Evolutionary conservation across 2,329 filamentous ascomycete species (phyloP).

Genomic region (Penicillium hesseltinei): DNA sequence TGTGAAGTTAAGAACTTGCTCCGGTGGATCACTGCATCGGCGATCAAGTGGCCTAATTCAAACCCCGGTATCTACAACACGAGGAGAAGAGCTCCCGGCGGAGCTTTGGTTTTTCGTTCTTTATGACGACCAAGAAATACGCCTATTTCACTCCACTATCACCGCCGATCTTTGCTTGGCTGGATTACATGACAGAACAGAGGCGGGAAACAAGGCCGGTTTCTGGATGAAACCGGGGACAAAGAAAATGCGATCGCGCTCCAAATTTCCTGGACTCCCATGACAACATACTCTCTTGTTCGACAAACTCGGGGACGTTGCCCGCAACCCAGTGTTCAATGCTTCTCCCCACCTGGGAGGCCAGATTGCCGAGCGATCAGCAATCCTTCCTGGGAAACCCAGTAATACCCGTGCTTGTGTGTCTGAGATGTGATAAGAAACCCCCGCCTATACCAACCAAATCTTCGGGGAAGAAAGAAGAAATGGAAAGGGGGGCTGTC

Average conservation of each 20-base stretch:
- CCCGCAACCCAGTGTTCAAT: slow-evolving; percentile 1
- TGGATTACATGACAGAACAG: slow-evolving; percentile 10
- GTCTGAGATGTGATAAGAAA: slow-evolving; percentile 9
- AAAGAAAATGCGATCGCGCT: not conserved
- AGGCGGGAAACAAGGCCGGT: not conserved
- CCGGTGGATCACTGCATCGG: slow-evolving; percentile 16
- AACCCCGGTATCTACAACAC: not conserved
- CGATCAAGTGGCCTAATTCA: slow-evolving; percentile 14
- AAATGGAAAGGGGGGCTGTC: not conserved
- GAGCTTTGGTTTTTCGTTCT: slow-evolving; percentile 8
- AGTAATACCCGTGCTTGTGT: not conserved
- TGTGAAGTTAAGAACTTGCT: slow-evolving; percentile 6
- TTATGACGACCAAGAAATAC: slow-evolving; percentile 9
- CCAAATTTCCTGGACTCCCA: not conserved
- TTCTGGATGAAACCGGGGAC: not conserved
- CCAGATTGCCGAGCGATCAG: slow-evolving; percentile 13
- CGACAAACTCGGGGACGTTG: not conserved
- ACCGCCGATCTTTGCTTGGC: slow-evolving; percentile 19
- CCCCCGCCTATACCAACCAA: slow-evolving; percentile 1
- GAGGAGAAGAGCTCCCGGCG: slow-evolving; percentile 8
- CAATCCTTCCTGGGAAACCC: not conserved
- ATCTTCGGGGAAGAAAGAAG: slow-evolving; percentile 2
- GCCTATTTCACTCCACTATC: slow-evolving; percentile 8
- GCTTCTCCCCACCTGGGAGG: not conserved
- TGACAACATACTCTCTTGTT: not conserved